A percentile compares a stretch with the other conserved stretches of the same genome.
Conservation (phyloP, 192 early-diverging fungal species). For the Chytriomyces sp. region DNA sequence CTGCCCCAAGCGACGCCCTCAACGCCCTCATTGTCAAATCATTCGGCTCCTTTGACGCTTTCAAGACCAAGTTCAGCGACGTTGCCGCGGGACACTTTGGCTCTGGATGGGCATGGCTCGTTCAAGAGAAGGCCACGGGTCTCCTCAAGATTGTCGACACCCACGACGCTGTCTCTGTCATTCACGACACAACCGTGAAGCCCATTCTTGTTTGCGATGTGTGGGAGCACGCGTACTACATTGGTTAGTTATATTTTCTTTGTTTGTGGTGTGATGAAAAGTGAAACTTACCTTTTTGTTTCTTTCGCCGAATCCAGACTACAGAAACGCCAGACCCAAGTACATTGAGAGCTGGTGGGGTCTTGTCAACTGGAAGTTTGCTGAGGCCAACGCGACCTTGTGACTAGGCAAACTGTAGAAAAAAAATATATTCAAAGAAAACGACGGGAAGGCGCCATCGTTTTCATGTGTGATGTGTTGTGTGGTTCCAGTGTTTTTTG, state of each 20-base stretch:
- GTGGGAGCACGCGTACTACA: conserved; percentile 55
- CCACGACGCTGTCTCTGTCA: conserved; percentile 44
- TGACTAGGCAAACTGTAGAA: no score
- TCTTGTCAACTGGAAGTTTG: conserved; percentile 93
- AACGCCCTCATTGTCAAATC: conserved; percentile 34
- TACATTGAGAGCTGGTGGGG: conserved; percentile 95
- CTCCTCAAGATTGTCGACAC: conserved; percentile 48
- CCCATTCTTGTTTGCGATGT: conserved; percentile 49
- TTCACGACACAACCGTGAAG: conserved; percentile 39
- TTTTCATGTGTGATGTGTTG: no score
- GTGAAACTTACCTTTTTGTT: no score
- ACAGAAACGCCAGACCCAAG: conserved; percentile 96
- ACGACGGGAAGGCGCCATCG: no score
- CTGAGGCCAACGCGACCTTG: not conserved
- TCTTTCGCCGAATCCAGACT: conserved; percentile 49
- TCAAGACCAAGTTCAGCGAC: conserved; percentile 47
- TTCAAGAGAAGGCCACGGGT: conserved; percentile 43
- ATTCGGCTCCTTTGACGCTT: conserved; percentile 47
- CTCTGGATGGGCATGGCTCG: conserved; percentile 53
- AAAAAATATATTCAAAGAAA: no score
- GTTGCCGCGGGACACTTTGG: conserved; percentile 52
- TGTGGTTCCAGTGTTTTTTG: no score
- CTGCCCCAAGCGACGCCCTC: conserved; percentile 28
- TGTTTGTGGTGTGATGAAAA: not conserved
- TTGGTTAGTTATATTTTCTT: not conserved